Conservation (phyloP, 495 filamentous ascomycete genomes). For the Daldinia bambusicola region DNA sequence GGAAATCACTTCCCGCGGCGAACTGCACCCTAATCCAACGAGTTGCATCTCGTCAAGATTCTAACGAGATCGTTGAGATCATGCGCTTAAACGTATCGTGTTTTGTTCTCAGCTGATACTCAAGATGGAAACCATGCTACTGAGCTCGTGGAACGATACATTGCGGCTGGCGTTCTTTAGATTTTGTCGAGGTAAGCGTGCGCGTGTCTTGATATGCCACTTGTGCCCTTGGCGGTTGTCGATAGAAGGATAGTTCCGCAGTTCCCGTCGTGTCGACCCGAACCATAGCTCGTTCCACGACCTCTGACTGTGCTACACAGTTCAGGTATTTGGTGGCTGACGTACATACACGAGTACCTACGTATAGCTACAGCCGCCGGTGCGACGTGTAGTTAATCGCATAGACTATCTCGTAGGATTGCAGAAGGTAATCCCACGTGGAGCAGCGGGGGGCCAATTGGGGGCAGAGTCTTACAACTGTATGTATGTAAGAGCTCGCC, state of each 20-base stretch:
- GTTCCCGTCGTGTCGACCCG: conserved; percentile 27
- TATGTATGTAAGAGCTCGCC: conserved; percentile 13
- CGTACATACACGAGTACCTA: conserved; percentile 17
- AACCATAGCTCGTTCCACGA: conserved; percentile 25
- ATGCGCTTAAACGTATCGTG: not conserved
- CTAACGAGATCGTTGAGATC: not conserved
- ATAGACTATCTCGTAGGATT: conserved; percentile 33
- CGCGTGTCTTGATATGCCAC: conserved; percentile 23
- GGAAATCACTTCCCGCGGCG: not conserved
- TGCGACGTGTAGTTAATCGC: conserved; percentile 24
- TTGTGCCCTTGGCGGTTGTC: conserved; percentile 14
- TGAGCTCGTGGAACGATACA: not conserved
- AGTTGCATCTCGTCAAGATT: not conserved
- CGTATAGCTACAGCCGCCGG: conserved; percentile 21
- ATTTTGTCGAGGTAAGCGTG: conserved; percentile 1
- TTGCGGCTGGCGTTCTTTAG: not conserved
- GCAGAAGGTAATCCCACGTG: conserved; percentile 40
- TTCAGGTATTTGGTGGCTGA: conserved; percentile 1
- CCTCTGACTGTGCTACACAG: conserved; percentile 26
- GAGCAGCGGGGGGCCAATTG: conserved; percentile 28
- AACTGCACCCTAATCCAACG: not conserved
- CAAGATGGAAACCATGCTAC: not conserved
- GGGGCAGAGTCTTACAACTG: conserved; percentile 15
- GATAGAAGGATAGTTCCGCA: conserved; percentile 26
- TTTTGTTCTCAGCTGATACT: not conserved